phyloP scores from a whole-genome alignment of 2,329 filamentous ascomycete species.

The Arthrobotrys iridis region DNA sequence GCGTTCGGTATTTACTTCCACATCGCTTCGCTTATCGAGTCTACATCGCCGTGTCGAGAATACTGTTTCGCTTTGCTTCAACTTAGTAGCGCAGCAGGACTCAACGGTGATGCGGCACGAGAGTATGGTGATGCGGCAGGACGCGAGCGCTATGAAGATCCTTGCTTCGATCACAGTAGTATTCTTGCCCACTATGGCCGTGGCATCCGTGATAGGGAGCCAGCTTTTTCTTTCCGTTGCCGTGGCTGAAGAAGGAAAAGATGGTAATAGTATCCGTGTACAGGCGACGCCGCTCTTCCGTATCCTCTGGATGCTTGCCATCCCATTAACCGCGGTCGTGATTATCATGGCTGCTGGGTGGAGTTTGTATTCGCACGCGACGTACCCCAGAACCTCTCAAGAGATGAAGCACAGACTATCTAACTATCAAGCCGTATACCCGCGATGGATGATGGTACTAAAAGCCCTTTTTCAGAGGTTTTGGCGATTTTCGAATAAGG shows the following conservation, averaged over 20 bases:
- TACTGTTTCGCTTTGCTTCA: slow-evolving; percentile 61
- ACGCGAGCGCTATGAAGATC: slow-evolving; percentile 62
- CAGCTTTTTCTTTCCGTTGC: slow-evolving; percentile 32
- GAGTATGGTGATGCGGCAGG: slow-evolving; percentile 56
- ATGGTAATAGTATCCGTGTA: background rate
- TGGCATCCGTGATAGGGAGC: slow-evolving; percentile 60
- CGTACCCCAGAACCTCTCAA: slow-evolving; percentile 24
- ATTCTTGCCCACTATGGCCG: slow-evolving; percentile 61
- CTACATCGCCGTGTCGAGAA: slow-evolving; percentile 61
- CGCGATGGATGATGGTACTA: background rate
- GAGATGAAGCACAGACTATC: slow-evolving; percentile 5
- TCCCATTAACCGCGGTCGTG: slow-evolving; percentile 13
- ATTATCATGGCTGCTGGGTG: slow-evolving; percentile 13
- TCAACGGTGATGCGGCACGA: slow-evolving; percentile 59
- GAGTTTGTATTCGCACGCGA: slow-evolving; percentile 31
- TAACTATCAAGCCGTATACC: slow-evolving; percentile 6
- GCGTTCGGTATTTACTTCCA: slow-evolving; percentile 60
- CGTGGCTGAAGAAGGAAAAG: background rate
- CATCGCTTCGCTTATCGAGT: slow-evolving; percentile 60
- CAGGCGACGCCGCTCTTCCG: slow-evolving; percentile 11
- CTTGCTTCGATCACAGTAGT: slow-evolving; percentile 62
- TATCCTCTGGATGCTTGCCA: slow-evolving; percentile 17
- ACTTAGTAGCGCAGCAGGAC: slow-evolving; percentile 62
- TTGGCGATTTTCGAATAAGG: background rate
- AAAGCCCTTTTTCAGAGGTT: background rate